Conservation (phyloP, 192 early-diverging fungal species). For the Funneliformis geosporum region DNA sequence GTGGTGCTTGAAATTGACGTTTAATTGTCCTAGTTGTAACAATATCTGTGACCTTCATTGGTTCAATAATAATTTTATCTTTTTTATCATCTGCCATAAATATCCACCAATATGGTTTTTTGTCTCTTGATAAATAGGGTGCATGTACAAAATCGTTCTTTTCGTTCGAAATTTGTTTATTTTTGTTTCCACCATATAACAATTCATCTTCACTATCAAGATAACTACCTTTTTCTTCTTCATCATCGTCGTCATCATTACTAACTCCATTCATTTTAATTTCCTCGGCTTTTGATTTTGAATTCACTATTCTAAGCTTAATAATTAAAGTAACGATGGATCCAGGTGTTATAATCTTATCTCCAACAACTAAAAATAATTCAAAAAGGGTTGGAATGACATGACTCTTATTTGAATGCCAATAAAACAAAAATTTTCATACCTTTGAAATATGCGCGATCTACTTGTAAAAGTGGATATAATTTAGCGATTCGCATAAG, state of each 20-base stretch:
- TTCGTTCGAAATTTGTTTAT: constrained; percentile 30
- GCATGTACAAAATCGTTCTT: constrained; percentile 54
- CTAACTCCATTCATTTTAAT: constrained; percentile 38
- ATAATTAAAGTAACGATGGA: constrained; percentile 75
- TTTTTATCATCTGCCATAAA: constrained; percentile 83
- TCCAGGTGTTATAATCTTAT: constrained; percentile 75
- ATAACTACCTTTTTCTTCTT: constrained; percentile 39
- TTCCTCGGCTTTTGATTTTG: constrained; percentile 36
- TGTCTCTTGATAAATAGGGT: constrained; percentile 70
- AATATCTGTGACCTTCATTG: constrained; percentile 77
- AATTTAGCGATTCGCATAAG: constrained; percentile 71
- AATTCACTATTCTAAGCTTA: constrained; percentile 48
- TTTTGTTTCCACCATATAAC: constrained; percentile 34
- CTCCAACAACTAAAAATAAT: constrained; percentile 57
- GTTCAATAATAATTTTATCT: constrained; percentile 79
- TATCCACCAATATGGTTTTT: constrained; percentile 90
- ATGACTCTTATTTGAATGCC: neutral
- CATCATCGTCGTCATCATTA: constrained; percentile 50
- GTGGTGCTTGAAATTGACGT: constrained; percentile 94
- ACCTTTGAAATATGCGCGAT: constrained; percentile 81
- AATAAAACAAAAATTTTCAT: constrained; percentile 30
- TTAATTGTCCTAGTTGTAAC: constrained; percentile 61
- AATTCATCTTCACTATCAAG: constrained; percentile 39
- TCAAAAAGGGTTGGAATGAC: neutral
- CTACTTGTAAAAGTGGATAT: constrained; percentile 69